Conservation (phyloP, 1,284 basidiomycete genomes). For the Grifola frondosa region DNA sequence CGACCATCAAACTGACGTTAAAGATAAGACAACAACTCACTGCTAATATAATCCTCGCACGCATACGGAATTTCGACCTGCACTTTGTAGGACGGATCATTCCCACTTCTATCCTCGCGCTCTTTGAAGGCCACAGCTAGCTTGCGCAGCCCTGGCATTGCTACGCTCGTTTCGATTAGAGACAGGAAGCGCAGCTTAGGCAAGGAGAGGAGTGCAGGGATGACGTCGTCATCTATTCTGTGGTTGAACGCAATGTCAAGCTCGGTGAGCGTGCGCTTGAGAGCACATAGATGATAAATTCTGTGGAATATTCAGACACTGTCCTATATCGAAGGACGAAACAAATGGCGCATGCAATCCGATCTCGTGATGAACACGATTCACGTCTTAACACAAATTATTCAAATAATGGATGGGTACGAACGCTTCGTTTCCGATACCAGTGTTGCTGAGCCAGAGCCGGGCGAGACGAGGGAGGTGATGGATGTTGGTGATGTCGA, state of each 20-base stretch:
- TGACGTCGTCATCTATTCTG: slow-evolving; percentile 51
- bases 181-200: slow-evolving; percentile 48
- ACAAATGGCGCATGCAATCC: too few relatives aligned
- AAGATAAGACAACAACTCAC: slow-evolving; percentile 35
- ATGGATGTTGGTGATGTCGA: slow-evolving; percentile 50
- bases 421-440: slow-evolving; percentile 62
- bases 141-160: slow-evolving; percentile 55
- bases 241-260: slow-evolving; percentile 54
- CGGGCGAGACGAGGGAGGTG: slow-evolving; percentile 49
- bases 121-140: slow-evolving; percentile 41
- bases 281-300: slow-evolving; percentile 56
- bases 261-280: slow-evolving; percentile 49
- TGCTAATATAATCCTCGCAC: slow-evolving; percentile 53
- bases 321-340: slow-evolving; percentile 1
- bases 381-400: neutral
- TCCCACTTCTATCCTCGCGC: slow-evolving; percentile 31
- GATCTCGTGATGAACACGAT: too few relatives aligned
- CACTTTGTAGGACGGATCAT: too few relatives aligned
- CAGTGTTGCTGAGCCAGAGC: slow-evolving; percentile 53
- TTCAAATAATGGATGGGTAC: slow-evolving; percentile 15
- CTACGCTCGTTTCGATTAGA: slow-evolving; percentile 51
- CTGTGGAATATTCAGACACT: slow-evolving; percentile 30
- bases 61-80: slow-evolving; percentile 51
- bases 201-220: slow-evolving; percentile 52
- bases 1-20: neutral